Evolutionary conservation across 345 rosid species (phyloP).

Genomic region (Citrus hindsii): DNA sequence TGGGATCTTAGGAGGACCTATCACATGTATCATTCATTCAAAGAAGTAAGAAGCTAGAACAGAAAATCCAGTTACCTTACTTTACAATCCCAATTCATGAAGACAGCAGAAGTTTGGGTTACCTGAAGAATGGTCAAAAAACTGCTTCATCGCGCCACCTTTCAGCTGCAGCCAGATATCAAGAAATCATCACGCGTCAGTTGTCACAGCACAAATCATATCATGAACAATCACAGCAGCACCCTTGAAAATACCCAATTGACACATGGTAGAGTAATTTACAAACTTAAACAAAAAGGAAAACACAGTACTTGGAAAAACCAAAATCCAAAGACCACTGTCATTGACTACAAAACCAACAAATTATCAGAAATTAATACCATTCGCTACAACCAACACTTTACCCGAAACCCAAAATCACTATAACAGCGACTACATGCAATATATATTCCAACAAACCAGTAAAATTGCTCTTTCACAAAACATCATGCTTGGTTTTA

Average conservation of each 20-base stretch:
- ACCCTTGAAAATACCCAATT: not conserved
- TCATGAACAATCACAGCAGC: not conserved
- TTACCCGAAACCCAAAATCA: not conserved
- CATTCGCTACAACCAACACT: not conserved
- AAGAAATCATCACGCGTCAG: not conserved
- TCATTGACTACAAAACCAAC: not conserved
- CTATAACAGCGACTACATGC: not conserved
- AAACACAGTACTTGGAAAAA: not conserved
- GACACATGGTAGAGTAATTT: not conserved
- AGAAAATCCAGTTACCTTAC: not conserved
- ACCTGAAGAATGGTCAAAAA: slow-evolving; percentile 33
- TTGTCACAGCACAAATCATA: not conserved
- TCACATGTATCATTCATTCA: slow-evolving; percentile 9
- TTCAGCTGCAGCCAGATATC: slow-evolving; percentile 14
- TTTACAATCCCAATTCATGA: not conserved
- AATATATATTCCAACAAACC: not conserved
- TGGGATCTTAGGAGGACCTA: slow-evolving; percentile 30
- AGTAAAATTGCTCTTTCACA: not conserved
- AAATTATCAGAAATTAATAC: not conserved
- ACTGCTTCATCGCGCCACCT: slow-evolving; percentile 34
- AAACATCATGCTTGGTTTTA: not conserved
- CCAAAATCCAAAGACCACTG: not conserved
- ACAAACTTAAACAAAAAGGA: not conserved
- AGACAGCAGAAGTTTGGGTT: not conserved
- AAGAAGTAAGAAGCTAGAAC: slow-evolving; percentile 6